Evolutionary conservation across 2,329 filamentous ascomycete genomes (phyloP).

Genomic region (Myriosclerotinia duriaeana): DNA sequence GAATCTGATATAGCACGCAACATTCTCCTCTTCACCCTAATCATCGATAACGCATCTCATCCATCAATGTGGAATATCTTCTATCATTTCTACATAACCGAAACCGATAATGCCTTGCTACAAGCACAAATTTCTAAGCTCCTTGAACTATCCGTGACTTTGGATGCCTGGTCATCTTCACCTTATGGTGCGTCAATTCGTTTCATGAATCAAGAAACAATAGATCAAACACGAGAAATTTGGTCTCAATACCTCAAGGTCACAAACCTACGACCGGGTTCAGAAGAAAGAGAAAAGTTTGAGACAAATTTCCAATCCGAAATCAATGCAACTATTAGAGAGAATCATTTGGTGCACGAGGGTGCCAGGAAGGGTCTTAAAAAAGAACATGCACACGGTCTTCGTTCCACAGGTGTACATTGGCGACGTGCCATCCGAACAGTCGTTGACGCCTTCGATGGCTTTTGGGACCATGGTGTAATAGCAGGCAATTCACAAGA

Average conservation of each 20-base stretch:
- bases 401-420: slow-evolving; percentile 8
- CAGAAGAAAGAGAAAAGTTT: not conserved
- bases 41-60: slow-evolving; percentile 16
- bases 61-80: slow-evolving; percentile 22
- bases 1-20: slow-evolving; percentile 22
- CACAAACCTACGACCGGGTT: not conserved
- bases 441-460: not conserved
- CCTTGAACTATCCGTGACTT: not conserved
- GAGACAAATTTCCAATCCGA: not conserved
- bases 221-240: slow-evolving; percentile 13
- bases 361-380: not conserved
- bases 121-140: slow-evolving; percentile 18
- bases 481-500: slow-evolving; percentile 14
- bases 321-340: not conserved
- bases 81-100: slow-evolving; percentile 22
- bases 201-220: slow-evolving; percentile 18
- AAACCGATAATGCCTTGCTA: slow-evolving; percentile 9
- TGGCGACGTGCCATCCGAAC: not conserved
- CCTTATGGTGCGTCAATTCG: slow-evolving; percentile 14
- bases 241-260: slow-evolving; percentile 15
- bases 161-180: slow-evolving; percentile 15
- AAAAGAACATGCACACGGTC: not conserved
- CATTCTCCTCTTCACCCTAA: slow-evolving; percentile 15
- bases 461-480: slow-evolving; percentile 11
- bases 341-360: not conserved